Evolutionary conservation across 2,329 filamentous ascomycete species (phyloP), one percentile per base, ranked within the genome.

Genomic region (Trichoderma citrinoviride): DNA sequence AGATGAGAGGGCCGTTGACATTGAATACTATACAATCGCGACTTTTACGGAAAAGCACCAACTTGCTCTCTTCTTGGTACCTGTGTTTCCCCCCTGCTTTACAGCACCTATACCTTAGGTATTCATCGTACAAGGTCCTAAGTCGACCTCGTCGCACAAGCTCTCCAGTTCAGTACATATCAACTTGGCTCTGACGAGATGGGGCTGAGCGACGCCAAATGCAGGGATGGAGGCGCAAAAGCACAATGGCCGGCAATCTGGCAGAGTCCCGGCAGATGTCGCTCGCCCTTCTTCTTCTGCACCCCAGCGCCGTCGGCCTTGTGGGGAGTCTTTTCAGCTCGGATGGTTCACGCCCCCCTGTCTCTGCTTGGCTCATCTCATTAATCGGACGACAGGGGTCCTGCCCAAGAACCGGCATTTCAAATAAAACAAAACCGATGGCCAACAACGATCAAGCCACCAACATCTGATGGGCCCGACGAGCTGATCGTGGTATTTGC

Each of bases 291-390:
- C 33, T 37, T 37, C 33, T 37, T 37, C 33, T 37, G 14, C 33
- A 12, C 33, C 33, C 33, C 14, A 12, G 3, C 12, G 33, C 33
- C 43, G 40, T 41, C 46, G 37, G 41, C 47, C 37, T 19, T 61
- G 57, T 61, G 57, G 57, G 57, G 57, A 27, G 47, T 29, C 23
- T 19, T 61, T 61, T 61, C 57, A 61, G 57, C 57, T 61, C 37
- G 33, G 33, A 61, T 53, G 47, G 57, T 19, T 43, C 57, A 43
- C 21, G 23, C 25, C 57, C 57, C 57, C 43, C 23, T 43, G 52
- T 54, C 33, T 53, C 27, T 54, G 52, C 57, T 40, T 40, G 49
- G 57, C 57, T 53, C 57, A 61, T 61, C 56, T 60, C 56, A 50
- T 50, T 43, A 29, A 52, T 52, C 49, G 29, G 29, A 43, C 46